A percentile compares a stretch with the other conserved stretches of the same genome.
phyloP scores from a whole-genome alignment of 257 asterid genomes.

The Linaria vulgaris region DNA sequence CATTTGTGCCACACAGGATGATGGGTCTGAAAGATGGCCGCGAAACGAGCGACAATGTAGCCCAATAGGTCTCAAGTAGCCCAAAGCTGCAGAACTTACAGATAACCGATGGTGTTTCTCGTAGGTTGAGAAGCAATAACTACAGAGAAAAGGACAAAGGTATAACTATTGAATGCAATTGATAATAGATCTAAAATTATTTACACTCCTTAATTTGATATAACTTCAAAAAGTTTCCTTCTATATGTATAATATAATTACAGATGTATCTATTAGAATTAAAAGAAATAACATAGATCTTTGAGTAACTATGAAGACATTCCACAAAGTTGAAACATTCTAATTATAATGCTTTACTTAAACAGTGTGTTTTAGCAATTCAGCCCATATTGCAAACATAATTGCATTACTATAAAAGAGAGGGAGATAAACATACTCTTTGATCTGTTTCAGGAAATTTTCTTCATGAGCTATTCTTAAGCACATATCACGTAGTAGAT shows the following conservation, averaged over 20 bases:
- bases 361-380: no score
- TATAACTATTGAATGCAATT: no score
- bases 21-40: constrained; percentile 11
- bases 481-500: constrained; percentile 36
- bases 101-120: not conserved
- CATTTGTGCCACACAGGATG: constrained; percentile 22
- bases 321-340: no score
- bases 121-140: not conserved
- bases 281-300: no score
- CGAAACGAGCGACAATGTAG: constrained; percentile 21
- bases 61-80: constrained; percentile 14
- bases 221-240: no score
- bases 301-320: no score
- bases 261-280: no score
- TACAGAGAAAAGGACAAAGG: not conserved
- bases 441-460: not conserved
- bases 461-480: constrained; percentile 12
- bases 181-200: no score
- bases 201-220: no score
- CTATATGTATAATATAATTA: no score
- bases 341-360: no score
- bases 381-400: no score
- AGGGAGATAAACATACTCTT: constrained; percentile 19
- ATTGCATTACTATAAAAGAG: not conserved
- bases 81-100: not conserved